Conservation (phyloP, 257 asterid species). For the Jacaranda copaia region DNA sequence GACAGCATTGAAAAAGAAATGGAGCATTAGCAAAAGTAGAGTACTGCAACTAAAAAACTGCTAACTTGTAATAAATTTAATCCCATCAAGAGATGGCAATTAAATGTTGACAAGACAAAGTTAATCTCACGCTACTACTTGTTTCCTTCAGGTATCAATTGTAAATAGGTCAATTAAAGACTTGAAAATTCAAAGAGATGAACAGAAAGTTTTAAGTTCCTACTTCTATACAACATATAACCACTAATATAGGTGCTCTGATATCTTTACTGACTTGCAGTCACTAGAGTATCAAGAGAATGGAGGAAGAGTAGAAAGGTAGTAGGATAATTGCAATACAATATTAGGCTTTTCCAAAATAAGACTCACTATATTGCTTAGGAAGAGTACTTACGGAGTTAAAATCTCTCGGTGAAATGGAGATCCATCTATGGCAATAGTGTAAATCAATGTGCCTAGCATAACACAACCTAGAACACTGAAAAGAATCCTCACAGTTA, state of each 20-base stretch:
- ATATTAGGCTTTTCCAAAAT: neutral
- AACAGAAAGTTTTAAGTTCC: no score
- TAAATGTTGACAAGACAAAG: no score
- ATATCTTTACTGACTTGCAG: neutral
- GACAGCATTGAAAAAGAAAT: no score
- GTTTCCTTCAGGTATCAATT: no score
- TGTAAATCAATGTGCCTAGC: slow-evolving; percentile 73
- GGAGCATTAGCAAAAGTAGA: no score
- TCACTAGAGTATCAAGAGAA: neutral
- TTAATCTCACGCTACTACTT: no score
- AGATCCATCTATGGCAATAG: slow-evolving; percentile 71
- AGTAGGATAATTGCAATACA: neutral
- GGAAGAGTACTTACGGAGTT: slow-evolving; percentile 67
- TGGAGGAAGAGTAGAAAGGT: neutral
- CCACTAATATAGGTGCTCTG: neutral
- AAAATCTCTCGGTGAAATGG: slow-evolving; percentile 73
- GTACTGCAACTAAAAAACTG: no score
- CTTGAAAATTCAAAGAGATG: no score
- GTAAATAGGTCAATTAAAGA: no score
- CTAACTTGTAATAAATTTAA: no score
- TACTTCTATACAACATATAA: no score
- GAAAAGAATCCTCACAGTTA: slow-evolving; percentile 63
- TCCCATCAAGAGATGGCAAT: no score
- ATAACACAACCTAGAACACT: slow-evolving; percentile 71
- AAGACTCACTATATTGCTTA: neutral